phyloP scores from a whole-genome alignment of 371 early-diverging fungal genomes.

The Haplosporangium sp. region DNA sequence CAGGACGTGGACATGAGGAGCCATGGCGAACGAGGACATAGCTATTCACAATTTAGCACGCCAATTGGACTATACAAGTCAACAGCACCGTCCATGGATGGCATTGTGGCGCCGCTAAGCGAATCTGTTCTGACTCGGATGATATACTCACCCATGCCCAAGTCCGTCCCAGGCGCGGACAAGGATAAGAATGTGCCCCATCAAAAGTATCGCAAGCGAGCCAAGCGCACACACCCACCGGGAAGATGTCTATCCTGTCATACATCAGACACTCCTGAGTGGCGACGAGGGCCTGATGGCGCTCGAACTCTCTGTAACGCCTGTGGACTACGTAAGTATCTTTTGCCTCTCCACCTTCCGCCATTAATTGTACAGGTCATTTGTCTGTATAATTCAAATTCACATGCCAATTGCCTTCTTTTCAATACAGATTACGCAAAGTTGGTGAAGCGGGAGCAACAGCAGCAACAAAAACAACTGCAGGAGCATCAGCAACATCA shows the following conservation, averaged over 20 bases:
- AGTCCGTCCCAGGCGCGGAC: too few species aligned
- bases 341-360: too few species aligned
- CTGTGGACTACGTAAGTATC: conserved; percentile 73
- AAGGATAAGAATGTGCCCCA: conserved; percentile 16
- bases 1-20: background rate
- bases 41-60: conserved; percentile 2
- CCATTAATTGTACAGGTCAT: too few species aligned
- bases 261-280: conserved; percentile 70
- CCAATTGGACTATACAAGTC: conserved; percentile 8
- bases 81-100: background rate
- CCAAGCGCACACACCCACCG: conserved; percentile 59
- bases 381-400: too few species aligned
- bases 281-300: conserved; percentile 73
- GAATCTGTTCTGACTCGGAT: too few species aligned
- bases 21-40: background rate
- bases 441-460: background rate
- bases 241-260: conserved; percentile 67
- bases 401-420: too few species aligned
- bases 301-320: conserved; percentile 75
- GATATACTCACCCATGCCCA: too few species aligned
- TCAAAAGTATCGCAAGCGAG: conserved; percentile 51
- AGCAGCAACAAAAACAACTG: background rate
- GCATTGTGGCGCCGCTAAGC: background rate
- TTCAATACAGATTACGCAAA: conserved; percentile 2
- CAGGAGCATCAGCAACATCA: background rate